Percentiles rank a stretch among this genome's conserved stretches.
These are phyloP conservation scores for Pisolithus orientalis DNA, from an alignment of 768 basidiomycete genomes.

Conservation along the genomic window DNA sequence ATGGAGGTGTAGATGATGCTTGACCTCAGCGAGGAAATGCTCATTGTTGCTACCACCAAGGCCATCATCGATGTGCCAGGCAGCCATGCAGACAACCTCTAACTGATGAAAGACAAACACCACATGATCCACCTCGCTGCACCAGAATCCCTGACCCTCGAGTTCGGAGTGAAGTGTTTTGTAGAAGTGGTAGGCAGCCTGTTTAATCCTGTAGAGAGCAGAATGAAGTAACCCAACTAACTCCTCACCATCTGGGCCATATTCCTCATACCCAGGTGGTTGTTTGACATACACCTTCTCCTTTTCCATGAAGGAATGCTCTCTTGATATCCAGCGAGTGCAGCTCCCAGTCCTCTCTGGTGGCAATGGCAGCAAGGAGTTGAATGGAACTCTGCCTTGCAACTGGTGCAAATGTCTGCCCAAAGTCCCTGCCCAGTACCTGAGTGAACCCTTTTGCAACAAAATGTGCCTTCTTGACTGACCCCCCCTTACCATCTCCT, in stretches of 20 bases:
- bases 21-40: neutral
- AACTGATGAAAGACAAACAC: neutral
- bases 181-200: no score
- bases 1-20: neutral
- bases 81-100: conserved; percentile 6
- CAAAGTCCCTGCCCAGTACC: no score
- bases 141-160: neutral
- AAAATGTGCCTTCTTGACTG: no score
- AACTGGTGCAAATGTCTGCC: no score
- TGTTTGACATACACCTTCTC: conserved; percentile 32
- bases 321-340: no score
- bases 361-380: no score
- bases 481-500: no score
- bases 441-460: no score
- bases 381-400: no score
- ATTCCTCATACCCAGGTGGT: conserved; percentile 24
- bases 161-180: conserved; percentile 2
- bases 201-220: no score
- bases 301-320: conserved; percentile 4
- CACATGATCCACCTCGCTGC: neutral
- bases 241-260: neutral
- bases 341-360: no score
- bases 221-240: neutral
- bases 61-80: conserved; percentile 8
- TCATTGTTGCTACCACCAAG: no score